Percentiles rank a stretch among this genome's conserved stretches.
phyloP scores from a whole-genome alignment of 352 stramenopile species.

The Phytophthora citricola region DNA sequence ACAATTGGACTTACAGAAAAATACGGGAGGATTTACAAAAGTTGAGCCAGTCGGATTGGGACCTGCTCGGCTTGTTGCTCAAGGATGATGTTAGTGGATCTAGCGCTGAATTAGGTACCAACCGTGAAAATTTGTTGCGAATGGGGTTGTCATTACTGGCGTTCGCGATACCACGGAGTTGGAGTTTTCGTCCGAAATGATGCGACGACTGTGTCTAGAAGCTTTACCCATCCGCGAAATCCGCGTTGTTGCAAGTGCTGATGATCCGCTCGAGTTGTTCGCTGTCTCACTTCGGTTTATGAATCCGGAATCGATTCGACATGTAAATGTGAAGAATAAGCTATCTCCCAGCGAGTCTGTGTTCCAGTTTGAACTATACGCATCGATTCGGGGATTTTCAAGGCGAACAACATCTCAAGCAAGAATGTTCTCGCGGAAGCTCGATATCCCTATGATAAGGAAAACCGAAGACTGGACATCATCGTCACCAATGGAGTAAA shows the following conservation, averaged over 20 bases:
- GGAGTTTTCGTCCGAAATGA: conserved; percentile 28
- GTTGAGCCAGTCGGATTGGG: conserved; percentile 4
- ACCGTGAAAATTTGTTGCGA: conserved; percentile 4
- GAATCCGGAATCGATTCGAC: conserved; percentile 6
- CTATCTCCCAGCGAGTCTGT: conserved; percentile 6
- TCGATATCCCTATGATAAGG: neutral
- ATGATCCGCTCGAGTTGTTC: conserved; percentile 9
- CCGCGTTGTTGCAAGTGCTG: conserved; percentile 1
- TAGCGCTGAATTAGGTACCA: neutral
- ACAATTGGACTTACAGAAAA: conserved; percentile 8
- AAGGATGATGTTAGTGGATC: conserved; percentile 2
- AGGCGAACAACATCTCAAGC: conserved; percentile 9
- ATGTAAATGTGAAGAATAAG: conserved; percentile 3
- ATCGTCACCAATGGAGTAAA: neutral
- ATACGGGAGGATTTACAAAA: conserved; percentile 4
- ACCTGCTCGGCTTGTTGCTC: conserved; percentile 6
- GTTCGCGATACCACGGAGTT: conserved; percentile 6
- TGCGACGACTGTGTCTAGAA: conserved; percentile 26
- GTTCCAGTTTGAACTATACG: conserved; percentile 19
- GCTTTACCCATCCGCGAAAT: conserved; percentile 24
- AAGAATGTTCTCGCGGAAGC: conserved; percentile 7
- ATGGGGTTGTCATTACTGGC: conserved; percentile 5
- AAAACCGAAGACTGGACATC: conserved; percentile 1
- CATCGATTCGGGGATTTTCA: conserved; percentile 14
- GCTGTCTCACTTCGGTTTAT: conserved; percentile 9